Conservation (phyloP, 495 filamentous ascomycete genomes). For the Aspergillus steynii region DNA sequence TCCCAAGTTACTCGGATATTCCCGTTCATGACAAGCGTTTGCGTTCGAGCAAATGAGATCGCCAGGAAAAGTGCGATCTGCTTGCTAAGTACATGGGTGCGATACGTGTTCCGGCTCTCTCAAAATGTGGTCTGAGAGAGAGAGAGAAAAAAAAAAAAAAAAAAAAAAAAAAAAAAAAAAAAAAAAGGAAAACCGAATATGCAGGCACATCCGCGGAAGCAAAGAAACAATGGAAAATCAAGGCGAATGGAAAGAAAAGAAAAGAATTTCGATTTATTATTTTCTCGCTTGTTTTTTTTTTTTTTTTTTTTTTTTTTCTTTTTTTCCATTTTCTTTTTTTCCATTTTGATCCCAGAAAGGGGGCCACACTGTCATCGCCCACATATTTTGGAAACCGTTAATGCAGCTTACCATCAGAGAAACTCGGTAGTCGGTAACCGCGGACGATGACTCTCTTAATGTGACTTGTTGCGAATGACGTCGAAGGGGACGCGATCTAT, state of each 20-base stretch:
- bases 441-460: conserved; percentile 11
- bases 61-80: conserved; percentile 5
- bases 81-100: conserved; percentile 10
- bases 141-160: conserved; percentile 9
- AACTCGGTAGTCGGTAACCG: conserved; percentile 13
- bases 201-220: not conserved
- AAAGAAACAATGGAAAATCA: not conserved
- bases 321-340: not conserved
- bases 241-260: not conserved
- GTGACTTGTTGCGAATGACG: conserved; percentile 20
- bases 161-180: conserved; percentile 5
- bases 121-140: conserved; percentile 8
- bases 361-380: conserved; percentile 1
- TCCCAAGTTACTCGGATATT: conserved; percentile 23
- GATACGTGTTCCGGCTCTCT: conserved; percentile 17
- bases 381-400: conserved; percentile 20
- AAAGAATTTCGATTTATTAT: not conserved
- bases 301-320: not conserved
- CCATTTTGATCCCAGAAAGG: not conserved
- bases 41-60: conserved; percentile 11
- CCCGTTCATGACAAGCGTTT: conserved; percentile 29
- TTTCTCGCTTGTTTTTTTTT: too few relatives aligned
- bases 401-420: conserved; percentile 16
- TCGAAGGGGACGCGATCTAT: conserved; percentile 12
- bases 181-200: not conserved